Conservation (phyloP, 352 stramenopile species). For the Phytophthora niederhauseri region DNA sequence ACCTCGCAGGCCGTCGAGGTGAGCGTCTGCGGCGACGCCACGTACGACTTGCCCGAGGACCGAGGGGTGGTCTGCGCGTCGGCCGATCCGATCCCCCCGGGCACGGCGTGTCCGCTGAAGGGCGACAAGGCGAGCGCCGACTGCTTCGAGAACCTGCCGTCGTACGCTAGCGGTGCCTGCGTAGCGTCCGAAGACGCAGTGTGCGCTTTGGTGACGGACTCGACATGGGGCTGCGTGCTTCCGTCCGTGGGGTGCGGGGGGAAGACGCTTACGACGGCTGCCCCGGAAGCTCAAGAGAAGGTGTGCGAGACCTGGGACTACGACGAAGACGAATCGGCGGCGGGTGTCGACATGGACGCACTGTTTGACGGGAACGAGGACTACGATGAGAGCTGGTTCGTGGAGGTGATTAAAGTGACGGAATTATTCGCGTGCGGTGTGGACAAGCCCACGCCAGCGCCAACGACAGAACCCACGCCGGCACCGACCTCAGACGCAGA, state of each 20-base stretch:
- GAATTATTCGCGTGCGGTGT: constrained; percentile 26
- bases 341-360: constrained; percentile 13
- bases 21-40: constrained; percentile 34
- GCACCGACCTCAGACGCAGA: constrained; percentile 9
- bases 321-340: constrained; percentile 12
- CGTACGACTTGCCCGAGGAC: constrained; percentile 34
- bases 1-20: constrained; percentile 22
- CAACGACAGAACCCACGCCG: constrained; percentile 22
- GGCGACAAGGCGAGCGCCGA: constrained; percentile 44
- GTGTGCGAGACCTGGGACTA: constrained; percentile 41
- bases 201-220: constrained; percentile 47
- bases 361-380: constrained; percentile 30
- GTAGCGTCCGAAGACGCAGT: constrained; percentile 47
- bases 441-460: constrained; percentile 23
- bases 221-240: constrained; percentile 47
- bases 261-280: constrained; percentile 9
- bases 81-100: constrained; percentile 29
- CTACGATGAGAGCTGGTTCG: constrained; percentile 39
- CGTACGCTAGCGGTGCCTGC: constrained; percentile 38
- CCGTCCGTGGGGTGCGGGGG: constrained; percentile 30
- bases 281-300: constrained; percentile 2
- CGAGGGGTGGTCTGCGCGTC: constrained; percentile 58
- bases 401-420: constrained; percentile 32
- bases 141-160: constrained; percentile 54
- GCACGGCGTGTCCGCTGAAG: constrained; percentile 41